A percentile compares a stretch with the other conserved stretches of the same genome.
These are phyloP conservation scores for Diaporthe citriasiana DNA, from an alignment of 2,329 filamentous ascomycete species.

Conservation along the genomic window DNA sequence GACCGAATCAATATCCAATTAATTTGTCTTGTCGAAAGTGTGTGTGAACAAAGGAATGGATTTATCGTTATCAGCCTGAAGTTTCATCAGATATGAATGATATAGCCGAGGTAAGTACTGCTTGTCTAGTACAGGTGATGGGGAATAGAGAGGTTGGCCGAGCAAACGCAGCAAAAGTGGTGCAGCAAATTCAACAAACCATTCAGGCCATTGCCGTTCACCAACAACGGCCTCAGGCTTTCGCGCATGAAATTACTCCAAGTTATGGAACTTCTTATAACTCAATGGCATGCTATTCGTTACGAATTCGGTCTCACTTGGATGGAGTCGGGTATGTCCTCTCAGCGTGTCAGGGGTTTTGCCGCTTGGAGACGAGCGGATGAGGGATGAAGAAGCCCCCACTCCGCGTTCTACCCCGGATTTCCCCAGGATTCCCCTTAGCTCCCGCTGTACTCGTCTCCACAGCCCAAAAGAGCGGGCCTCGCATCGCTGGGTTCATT, in stretches of 20 bases:
- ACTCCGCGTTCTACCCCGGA: slow-evolving; percentile 32
- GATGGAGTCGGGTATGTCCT: slow-evolving; percentile 20
- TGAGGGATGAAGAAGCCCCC: neutral
- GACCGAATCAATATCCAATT: slow-evolving; percentile 60
- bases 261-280: neutral
- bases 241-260: neutral
- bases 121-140: neutral
- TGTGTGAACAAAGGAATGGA: slow-evolving; percentile 66
- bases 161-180: neutral
- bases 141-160: neutral
- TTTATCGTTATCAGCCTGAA: slow-evolving; percentile 38
- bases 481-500: neutral
- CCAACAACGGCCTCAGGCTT: neutral
- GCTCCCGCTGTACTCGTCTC: neutral
- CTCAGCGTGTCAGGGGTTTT: neutral
- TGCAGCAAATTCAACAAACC: neutral
- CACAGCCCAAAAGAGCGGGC: neutral
- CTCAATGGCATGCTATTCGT: neutral
- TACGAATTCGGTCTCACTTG: neutral
- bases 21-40: slow-evolving; percentile 73
- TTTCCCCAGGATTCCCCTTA: neutral
- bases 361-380: slow-evolving; percentile 1
- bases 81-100: neutral
- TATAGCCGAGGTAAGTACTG: neutral
- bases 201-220: neutral